Percentiles rank a stretch among this genome's conserved stretches.
phyloP scores from a whole-genome alignment of 345 rosid species.

The Citrus sp. region DNA sequence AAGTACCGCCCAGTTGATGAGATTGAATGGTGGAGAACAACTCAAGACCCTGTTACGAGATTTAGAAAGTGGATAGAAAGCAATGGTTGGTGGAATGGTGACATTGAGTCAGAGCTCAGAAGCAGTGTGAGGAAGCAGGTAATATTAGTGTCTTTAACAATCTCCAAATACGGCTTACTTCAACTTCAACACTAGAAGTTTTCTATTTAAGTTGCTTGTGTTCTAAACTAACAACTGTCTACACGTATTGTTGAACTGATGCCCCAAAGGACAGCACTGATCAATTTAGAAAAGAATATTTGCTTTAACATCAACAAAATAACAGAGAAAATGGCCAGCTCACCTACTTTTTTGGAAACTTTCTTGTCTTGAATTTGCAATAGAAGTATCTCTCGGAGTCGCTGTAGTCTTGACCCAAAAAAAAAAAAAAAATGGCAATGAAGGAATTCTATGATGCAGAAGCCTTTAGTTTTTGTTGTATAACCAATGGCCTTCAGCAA shows the following conservation, averaged over 20 bases:
- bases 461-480: background rate
- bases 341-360: background rate
- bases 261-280: background rate
- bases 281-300: background rate
- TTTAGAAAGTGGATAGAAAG: slow-evolving; percentile 70
- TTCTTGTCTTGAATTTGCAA: background rate
- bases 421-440: background rate
- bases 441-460: background rate
- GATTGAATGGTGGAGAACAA: slow-evolving; percentile 65
- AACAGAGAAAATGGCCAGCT: background rate
- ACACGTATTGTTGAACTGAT: background rate
- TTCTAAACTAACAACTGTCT: background rate
- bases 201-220: background rate
- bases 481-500: background rate
- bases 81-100: slow-evolving; percentile 76
- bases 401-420: background rate
- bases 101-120: slow-evolving; percentile 58
- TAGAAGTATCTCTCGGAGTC: background rate
- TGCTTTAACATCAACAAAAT: background rate
- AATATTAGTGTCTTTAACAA: background rate
- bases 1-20: slow-evolving; percentile 72
- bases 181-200: background rate
- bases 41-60: slow-evolving; percentile 60
- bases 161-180: background rate
- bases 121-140: slow-evolving; percentile 69